Percentiles rank a stretch among this genome's conserved stretches.
Evolutionary conservation across 164 flowering plant species (phyloP).

Genomic region (Warburgia ugandensis): DNA sequence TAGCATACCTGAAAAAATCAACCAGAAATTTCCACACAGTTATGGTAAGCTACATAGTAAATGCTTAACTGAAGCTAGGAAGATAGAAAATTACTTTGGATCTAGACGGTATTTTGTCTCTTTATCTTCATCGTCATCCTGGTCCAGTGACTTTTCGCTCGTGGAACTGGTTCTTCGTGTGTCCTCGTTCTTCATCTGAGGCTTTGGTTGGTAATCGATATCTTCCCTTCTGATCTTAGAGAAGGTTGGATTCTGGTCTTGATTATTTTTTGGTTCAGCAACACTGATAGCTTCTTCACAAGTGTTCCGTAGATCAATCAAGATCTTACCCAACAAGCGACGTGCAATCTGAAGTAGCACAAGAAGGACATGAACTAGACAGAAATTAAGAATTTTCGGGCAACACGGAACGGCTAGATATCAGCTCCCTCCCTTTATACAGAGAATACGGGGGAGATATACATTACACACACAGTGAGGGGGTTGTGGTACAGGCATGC

Average conservation of each 20-base stretch:
- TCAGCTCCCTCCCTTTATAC: too few relatives aligned
- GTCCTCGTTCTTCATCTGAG: slow-evolving; percentile 45
- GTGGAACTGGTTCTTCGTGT: slow-evolving; percentile 46
- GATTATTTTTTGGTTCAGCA: slow-evolving; percentile 70
- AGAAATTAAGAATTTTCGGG: not conserved
- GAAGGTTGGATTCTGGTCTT: slow-evolving; percentile 35
- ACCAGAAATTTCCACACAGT: slow-evolving; percentile 4
- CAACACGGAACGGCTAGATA: too few relatives aligned
- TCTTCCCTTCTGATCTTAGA: slow-evolving; percentile 38
- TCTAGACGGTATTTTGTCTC: slow-evolving; percentile 94
- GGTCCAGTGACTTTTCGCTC: slow-evolving; percentile 75
- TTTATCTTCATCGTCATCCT: slow-evolving; percentile 94
- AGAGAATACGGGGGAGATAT: too few relatives aligned
- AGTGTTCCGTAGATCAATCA: slow-evolving; percentile 93
- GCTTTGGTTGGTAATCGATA: slow-evolving; percentile 34
- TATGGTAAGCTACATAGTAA: too few relatives aligned
- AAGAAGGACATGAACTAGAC: not conserved
- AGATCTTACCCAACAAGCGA: slow-evolving; percentile 87
- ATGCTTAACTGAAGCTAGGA: not conserved
- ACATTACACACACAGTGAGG: too few relatives aligned
- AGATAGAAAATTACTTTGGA: slow-evolving; percentile 52
- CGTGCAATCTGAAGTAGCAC: slow-evolving; percentile 73
- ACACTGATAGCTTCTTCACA: slow-evolving; percentile 91
- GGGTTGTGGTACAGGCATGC: too few relatives aligned
- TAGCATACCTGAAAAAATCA: slow-evolving; percentile 60